These are phyloP conservation scores for Dryas integrifolia DNA, from an alignment of 331 rosid species.

Conservation along the genomic window DNA sequence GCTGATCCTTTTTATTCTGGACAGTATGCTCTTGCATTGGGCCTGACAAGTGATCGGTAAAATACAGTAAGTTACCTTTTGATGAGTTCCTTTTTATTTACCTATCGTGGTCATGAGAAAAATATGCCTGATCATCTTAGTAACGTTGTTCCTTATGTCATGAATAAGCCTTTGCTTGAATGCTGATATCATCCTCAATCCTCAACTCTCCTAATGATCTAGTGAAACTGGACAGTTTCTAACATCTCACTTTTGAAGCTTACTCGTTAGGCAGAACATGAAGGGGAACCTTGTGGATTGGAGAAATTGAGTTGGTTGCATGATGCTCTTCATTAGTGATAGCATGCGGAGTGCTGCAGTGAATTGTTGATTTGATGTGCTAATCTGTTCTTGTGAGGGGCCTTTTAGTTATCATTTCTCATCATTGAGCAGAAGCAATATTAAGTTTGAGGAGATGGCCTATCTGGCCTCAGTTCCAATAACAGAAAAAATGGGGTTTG, in stretches of 20 bases:
- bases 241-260: background rate
- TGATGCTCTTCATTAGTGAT: conserved; percentile 1
- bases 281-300: conserved; percentile 3
- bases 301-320: background rate
- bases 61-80: background rate
- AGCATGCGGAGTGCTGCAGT: background rate
- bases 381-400: background rate
- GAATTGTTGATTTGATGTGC: background rate
- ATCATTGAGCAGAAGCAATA: background rate
- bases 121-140: background rate
- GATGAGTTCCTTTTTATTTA: background rate
- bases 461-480: conserved; percentile 1
- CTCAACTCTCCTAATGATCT: background rate
- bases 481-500: background rate
- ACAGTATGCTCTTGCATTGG: background rate
- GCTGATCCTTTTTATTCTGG: background rate
- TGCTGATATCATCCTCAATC: background rate
- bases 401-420: background rate
- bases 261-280: background rate
- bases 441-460: background rate
- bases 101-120: too few species aligned
- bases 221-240: background rate
- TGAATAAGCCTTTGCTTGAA: background rate
- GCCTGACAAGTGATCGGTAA: background rate
- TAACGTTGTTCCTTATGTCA: background rate